A percentile compares a stretch with the other conserved stretches of the same genome.
Conservation (phyloP, 495 filamentous ascomycete species). For the Penicillium bialowiezense region DNA sequence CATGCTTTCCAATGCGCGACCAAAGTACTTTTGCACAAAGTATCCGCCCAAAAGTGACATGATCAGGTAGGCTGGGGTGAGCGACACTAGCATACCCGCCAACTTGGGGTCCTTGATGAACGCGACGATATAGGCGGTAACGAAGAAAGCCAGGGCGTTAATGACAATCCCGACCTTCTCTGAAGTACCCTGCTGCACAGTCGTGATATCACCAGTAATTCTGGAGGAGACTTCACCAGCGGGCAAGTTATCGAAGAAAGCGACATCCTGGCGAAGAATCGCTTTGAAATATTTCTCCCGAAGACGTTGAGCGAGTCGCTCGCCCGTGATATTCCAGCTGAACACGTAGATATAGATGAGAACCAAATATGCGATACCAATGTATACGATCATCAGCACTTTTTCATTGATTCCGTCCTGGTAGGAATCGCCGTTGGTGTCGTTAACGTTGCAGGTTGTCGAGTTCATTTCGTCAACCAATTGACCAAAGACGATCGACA, state of each 20-base stretch:
- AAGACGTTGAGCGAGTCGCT: conserved; percentile 57
- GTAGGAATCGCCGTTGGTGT: conserved; percentile 21
- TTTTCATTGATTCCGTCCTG: conserved; percentile 50
- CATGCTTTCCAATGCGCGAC: conserved; percentile 43
- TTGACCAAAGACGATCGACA: conserved; percentile 63
- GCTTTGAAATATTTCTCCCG: conserved; percentile 54
- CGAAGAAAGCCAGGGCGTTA: conserved; percentile 54
- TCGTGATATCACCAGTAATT: conserved; percentile 54
- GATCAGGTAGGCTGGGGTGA: conserved; percentile 60
- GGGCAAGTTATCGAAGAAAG: conserved; percentile 55
- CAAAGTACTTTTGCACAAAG: conserved; percentile 56
- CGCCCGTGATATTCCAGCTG: conserved; percentile 58
- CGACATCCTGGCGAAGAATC: conserved; percentile 57
- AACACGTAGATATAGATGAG: conserved; percentile 47
- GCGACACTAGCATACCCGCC: conserved; percentile 42
- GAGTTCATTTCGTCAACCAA: conserved; percentile 62
- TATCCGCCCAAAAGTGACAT: conserved; percentile 60
- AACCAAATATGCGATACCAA: conserved; percentile 57
- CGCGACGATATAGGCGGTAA: conserved; percentile 60
- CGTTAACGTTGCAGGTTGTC: conserved; percentile 38
- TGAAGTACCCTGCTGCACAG: conserved; percentile 57
- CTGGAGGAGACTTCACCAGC: conserved; percentile 57
- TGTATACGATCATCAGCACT: conserved; percentile 58
- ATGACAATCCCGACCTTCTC: conserved; percentile 64
- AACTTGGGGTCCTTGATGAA: conserved; percentile 52